phyloP scores from a whole-genome alignment of 1,284 basidiomycete species.

The Ganoderma lucidum region DNA sequence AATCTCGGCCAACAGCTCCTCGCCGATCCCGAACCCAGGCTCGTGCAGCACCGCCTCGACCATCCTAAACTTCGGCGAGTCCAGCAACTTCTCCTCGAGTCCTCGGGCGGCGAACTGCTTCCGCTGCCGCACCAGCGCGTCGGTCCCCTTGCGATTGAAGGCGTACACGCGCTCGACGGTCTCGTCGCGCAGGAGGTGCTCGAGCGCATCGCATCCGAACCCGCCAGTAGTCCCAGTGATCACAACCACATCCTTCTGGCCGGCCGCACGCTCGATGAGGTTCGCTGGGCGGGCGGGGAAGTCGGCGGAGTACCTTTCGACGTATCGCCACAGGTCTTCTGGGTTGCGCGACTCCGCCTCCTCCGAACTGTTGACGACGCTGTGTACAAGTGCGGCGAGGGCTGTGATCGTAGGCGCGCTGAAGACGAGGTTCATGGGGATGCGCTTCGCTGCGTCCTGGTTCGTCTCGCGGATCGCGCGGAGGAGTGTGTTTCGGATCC shows the following conservation, averaged over 20 bases:
- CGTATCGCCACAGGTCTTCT: conserved; percentile 18
- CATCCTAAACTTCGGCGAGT: conserved; percentile 42
- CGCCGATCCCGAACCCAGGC: conserved; percentile 41
- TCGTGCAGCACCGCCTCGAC: conserved; percentile 45
- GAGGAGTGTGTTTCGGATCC: conserved; percentile 49
- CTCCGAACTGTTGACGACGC: not conserved
- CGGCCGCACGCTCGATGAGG: conserved; percentile 5
- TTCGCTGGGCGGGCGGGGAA: conserved; percentile 26
- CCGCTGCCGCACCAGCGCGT: conserved; percentile 38
- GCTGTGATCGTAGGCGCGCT: conserved; percentile 42
- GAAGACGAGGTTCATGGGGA: conserved; percentile 47
- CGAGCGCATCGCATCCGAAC: conserved; percentile 37
- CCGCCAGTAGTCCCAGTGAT: conserved; percentile 41
- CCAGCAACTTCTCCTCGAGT: conserved; percentile 39
- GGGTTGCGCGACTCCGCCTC: conserved; percentile 19
- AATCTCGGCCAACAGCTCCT: conserved; percentile 36
- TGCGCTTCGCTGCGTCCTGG: conserved; percentile 31
- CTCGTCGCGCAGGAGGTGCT: conserved; percentile 30
- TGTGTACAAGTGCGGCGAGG: conserved; percentile 34
- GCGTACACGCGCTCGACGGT: conserved; percentile 36
- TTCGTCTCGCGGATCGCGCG: conserved; percentile 42
- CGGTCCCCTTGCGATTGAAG: conserved; percentile 30
- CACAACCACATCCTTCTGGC: conserved; percentile 34
- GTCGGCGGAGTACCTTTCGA: conserved; percentile 29
- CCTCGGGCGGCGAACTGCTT: conserved; percentile 40